Conservation (phyloP, 2,329 filamentous ascomycete genomes). For the Fusarium sarcochroum region DNA sequence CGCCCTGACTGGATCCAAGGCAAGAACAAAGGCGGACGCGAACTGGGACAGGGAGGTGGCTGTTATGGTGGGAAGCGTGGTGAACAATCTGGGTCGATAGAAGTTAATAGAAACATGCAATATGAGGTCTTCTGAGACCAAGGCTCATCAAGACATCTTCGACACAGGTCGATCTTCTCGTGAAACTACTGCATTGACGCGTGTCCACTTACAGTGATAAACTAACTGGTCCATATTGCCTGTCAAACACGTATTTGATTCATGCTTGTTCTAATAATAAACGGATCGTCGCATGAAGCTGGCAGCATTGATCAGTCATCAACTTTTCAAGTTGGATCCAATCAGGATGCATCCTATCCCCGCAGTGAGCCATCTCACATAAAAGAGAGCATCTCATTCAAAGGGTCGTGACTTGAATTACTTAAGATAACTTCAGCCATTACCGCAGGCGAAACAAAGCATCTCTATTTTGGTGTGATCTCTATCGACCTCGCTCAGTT, state of each 20-base stretch:
- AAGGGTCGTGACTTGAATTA: slow-evolving; percentile 1
- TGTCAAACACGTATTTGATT: slow-evolving; percentile 13
- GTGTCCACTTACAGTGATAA: not conserved
- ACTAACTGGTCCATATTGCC: not conserved
- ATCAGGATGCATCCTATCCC: slow-evolving; percentile 39
- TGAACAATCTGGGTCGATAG: slow-evolving; percentile 67
- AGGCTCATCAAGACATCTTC: not conserved
- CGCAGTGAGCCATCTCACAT: slow-evolving; percentile 39
- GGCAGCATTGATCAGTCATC: slow-evolving; percentile 39
- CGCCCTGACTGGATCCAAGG: slow-evolving; percentile 60
- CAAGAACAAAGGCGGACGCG: slow-evolving; percentile 62
- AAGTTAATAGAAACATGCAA: not conserved
- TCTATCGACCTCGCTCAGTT: not conserved
- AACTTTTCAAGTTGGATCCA: slow-evolving; percentile 27
- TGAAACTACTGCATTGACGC: not conserved
- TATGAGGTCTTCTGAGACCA: not conserved
- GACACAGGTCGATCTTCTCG: not conserved
- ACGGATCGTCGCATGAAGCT: slow-evolving; percentile 15
- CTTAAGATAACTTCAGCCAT: slow-evolving; percentile 21
- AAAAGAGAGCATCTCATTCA: slow-evolving; percentile 9
- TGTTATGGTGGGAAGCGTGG: slow-evolving; percentile 91
- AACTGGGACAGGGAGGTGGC: slow-evolving; percentile 92
- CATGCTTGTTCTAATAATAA: slow-evolving; percentile 19
- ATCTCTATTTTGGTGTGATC: not conserved
- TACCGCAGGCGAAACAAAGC: not conserved